These are phyloP conservation scores for Lachnellula hyalina DNA, from an alignment of 2,329 filamentous ascomycete species.

Conservation along the genomic window DNA sequence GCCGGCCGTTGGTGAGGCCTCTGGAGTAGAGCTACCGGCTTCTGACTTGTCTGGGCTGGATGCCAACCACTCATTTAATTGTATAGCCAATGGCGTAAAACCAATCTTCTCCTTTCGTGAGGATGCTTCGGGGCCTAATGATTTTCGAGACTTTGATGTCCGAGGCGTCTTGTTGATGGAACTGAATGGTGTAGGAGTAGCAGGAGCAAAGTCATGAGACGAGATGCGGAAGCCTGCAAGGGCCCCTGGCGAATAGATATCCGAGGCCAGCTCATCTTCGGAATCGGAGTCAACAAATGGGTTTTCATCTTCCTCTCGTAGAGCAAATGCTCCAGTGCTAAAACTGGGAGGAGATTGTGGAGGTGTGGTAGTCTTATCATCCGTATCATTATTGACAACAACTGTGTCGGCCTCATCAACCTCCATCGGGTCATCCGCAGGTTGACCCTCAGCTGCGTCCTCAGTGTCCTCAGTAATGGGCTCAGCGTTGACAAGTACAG, in stretches of 20 bases:
- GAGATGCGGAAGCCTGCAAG: slow-evolving; percentile 25
- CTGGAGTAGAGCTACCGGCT: not conserved
- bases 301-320: slow-evolving; percentile 45
- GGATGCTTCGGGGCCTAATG: slow-evolving; percentile 5
- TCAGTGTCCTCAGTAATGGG: slow-evolving; percentile 16
- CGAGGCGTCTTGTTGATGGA: slow-evolving; percentile 20
- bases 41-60: slow-evolving; percentile 47
- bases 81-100: slow-evolving; percentile 59
- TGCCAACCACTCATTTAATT: slow-evolving; percentile 59
- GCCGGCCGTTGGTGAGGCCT: slow-evolving; percentile 13
- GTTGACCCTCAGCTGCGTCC: slow-evolving; percentile 4
- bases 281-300: slow-evolving; percentile 46
- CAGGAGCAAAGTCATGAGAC: slow-evolving; percentile 31
- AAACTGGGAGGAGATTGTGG: slow-evolving; percentile 18
- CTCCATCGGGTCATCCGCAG: slow-evolving; percentile 9
- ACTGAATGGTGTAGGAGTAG: slow-evolving; percentile 38
- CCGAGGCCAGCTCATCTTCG: slow-evolving; percentile 46
- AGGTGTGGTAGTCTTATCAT: slow-evolving; percentile 13
- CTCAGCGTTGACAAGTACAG: slow-evolving; percentile 15
- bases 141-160: slow-evolving; percentile 13
- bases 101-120: slow-evolving; percentile 37
- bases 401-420: not conserved
- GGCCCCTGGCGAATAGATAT: slow-evolving; percentile 23
- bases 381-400: slow-evolving; percentile 10
- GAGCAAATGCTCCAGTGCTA: slow-evolving; percentile 32